Evolutionary conservation across 2,329 filamentous ascomycete species (phyloP).

Genomic region (Phoma sp.): DNA sequence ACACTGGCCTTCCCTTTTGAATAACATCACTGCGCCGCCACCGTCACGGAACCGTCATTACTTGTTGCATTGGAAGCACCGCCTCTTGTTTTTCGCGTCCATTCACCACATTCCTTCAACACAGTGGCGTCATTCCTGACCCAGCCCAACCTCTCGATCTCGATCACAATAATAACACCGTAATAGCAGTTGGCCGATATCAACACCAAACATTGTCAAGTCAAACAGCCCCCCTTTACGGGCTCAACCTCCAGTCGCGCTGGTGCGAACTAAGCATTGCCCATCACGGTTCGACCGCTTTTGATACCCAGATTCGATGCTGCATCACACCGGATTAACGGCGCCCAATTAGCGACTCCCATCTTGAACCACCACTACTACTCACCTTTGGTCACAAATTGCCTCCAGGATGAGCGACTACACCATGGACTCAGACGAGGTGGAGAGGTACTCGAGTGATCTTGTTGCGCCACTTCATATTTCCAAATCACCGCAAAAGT

Average conservation of each 20-base stretch:
- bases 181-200: conserved; percentile 25
- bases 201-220: conserved; percentile 6
- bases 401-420: conserved; percentile 38
- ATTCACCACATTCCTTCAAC: conserved; percentile 36
- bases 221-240: conserved; percentile 7
- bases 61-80: conserved; percentile 34
- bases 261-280: conserved; percentile 1
- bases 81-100: conserved; percentile 34
- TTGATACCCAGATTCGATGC: conserved; percentile 37
- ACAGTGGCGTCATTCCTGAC: conserved; percentile 33
- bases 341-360: conserved; percentile 36
- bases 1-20: neutral
- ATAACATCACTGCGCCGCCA: conserved; percentile 13
- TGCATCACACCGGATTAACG: conserved; percentile 26
- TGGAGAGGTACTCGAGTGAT: conserved; percentile 44
- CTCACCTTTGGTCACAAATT: conserved; percentile 4
- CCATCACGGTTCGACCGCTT: conserved; percentile 15
- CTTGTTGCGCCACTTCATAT: conserved; percentile 47
- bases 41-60: conserved; percentile 6
- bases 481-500: conserved; percentile 42
- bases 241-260: neutral
- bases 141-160: conserved; percentile 17
- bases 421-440: conserved; percentile 31
- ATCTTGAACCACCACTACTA: conserved; percentile 8
- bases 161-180: conserved; percentile 40